Evolutionary conservation across 1,139 yeast species (phyloP).

Genomic region (Yamadazyma membranifaciens): DNA sequence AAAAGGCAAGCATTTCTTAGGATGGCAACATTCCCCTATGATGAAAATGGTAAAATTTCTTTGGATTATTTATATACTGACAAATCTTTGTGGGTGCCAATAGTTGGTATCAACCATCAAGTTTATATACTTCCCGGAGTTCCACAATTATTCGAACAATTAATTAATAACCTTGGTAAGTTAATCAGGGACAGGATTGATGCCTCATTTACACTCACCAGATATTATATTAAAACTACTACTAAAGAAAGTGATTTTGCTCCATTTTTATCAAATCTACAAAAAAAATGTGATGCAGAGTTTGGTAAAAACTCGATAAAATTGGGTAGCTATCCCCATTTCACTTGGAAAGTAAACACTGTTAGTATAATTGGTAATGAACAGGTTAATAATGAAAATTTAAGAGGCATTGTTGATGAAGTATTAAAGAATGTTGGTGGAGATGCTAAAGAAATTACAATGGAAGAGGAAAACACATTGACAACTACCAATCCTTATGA

Average conservation of each 20-base stretch:
- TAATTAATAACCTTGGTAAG: conserved; percentile 37
- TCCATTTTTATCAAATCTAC: conserved; percentile 54
- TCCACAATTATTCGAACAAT: conserved; percentile 63
- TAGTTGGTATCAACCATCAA: conserved; percentile 60
- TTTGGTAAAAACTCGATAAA: conserved; percentile 46
- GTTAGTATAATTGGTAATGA: conserved; percentile 67
- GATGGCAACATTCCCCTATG: conserved; percentile 74
- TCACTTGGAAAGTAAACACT: conserved; percentile 60
- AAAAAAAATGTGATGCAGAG: conserved; percentile 39
- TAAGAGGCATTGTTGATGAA: conserved; percentile 46
- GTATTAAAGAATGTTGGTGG: conserved; percentile 43
- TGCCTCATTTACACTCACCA: conserved; percentile 25
- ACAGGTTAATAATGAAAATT: conserved; percentile 27
- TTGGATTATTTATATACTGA: conserved; percentile 55
- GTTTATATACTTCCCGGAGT: conserved; percentile 81
- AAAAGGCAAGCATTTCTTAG: conserved; percentile 61
- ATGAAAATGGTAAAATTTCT: conserved; percentile 29
- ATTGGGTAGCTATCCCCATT: conserved; percentile 84
- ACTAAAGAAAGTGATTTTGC: conserved; percentile 69
- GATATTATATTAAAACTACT: conserved; percentile 63
- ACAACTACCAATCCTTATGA: conserved; percentile 15
- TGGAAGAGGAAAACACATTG: conserved; percentile 50
- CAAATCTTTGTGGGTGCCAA: conserved; percentile 77
- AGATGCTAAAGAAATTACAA: conserved; percentile 53
- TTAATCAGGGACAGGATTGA: conserved; percentile 25